A percentile compares a stretch with the other conserved stretches of the same genome.
Conservation (phyloP, 352 stramenopile genomes). For the Lagenidium sp. region DNA sequence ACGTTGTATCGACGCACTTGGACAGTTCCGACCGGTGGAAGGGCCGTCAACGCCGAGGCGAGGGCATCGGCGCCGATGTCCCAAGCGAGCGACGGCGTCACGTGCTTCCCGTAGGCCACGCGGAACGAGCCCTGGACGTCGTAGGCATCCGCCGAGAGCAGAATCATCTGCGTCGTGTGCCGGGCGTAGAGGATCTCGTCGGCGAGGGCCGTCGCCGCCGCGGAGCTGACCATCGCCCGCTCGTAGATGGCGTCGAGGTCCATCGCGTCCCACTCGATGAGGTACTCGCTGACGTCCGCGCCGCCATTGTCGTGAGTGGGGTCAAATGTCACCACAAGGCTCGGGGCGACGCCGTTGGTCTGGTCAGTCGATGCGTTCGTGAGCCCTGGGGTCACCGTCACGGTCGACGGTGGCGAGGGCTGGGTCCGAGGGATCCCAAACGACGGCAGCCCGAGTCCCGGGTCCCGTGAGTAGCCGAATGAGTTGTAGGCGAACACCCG, state of each 20-base stretch:
- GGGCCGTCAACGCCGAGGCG: constrained; percentile 55
- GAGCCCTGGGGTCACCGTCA: constrained; percentile 32
- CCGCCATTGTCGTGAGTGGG: constrained; percentile 71
- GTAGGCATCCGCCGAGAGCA: constrained; percentile 71
- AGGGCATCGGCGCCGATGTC: constrained; percentile 75
- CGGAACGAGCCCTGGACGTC: constrained; percentile 84
- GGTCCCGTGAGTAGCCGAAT: constrained; percentile 80
- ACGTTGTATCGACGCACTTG: constrained; percentile 54
- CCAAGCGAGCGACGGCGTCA: constrained; percentile 63
- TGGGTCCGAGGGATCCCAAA: constrained; percentile 77
- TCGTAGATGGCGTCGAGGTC: constrained; percentile 51
- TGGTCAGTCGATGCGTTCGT: too few relatives aligned
- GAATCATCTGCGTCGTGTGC: constrained; percentile 85
- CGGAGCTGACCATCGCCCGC: constrained; percentile 17
- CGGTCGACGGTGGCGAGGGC: constrained; percentile 38
- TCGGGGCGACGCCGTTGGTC: constrained; percentile 17
- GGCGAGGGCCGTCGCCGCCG: constrained; percentile 18
- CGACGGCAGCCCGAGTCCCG: constrained; percentile 51
- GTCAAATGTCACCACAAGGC: constrained; percentile 76
- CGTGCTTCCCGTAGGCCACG: constrained; percentile 56
- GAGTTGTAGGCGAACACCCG: constrained; percentile 90
- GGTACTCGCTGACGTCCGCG: constrained; percentile 75
- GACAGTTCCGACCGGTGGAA: constrained; percentile 81
- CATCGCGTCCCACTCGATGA: constrained; percentile 92
- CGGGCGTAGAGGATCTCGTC: constrained; percentile 71